Percentiles rank a stretch among this genome's conserved stretches.
Evolutionary conservation across 176 grass and related monocot species (phyloP).

Genomic region (Oryza punctata): DNA sequence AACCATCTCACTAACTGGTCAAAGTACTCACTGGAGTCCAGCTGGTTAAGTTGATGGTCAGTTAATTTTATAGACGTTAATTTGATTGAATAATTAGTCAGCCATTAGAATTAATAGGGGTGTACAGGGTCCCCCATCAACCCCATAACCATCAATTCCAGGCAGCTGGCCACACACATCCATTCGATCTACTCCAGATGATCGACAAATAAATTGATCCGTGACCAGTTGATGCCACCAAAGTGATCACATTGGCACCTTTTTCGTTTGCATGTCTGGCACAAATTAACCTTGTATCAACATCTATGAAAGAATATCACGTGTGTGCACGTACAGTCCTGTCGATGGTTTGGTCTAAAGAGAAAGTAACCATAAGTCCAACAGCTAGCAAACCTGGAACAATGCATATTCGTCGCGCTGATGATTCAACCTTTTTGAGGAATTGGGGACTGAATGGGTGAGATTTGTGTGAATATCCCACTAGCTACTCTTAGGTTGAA

Average conservation of each 20-base stretch:
- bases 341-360: neutral
- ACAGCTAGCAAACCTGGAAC: neutral
- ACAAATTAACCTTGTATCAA: neutral
- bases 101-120: neutral
- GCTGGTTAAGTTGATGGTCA: neutral
- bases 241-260: neutral
- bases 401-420: neutral
- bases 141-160: neutral
- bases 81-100: neutral
- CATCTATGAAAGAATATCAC: neutral
- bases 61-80: neutral
- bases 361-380: neutral
- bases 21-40: too few relatives aligned
- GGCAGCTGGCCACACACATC: neutral
- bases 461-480: neutral
- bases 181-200: neutral
- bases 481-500: neutral
- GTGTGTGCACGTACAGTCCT: neutral
- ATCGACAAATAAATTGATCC: neutral
- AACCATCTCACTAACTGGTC: neutral
- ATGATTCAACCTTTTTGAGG: neutral
- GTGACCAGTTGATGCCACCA: neutral
- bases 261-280: neutral
- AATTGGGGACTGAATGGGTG: neutral
- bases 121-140: neutral